Conservation (phyloP, 345 rosid genomes). For the Eutrema japonicum region DNA sequence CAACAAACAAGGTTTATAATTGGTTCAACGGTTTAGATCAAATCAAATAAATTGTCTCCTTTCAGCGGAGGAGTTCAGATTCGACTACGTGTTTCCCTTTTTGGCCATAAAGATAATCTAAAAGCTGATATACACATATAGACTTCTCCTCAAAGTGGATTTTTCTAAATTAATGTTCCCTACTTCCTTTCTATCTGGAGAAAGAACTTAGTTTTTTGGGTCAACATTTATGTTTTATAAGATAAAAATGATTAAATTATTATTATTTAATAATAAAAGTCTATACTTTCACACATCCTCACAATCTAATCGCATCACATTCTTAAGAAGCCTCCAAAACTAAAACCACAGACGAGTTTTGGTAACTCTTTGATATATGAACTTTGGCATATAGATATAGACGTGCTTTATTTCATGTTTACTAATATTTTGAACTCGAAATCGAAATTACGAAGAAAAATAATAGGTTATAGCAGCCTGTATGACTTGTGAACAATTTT, state of each 20-base stretch:
- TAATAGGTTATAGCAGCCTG: constrained; percentile 11
- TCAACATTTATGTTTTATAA: not conserved
- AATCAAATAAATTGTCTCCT: not conserved
- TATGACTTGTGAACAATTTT: constrained; percentile 6
- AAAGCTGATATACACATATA: not conserved
- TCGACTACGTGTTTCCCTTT: constrained; percentile 13
- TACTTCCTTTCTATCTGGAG: constrained; percentile 15
- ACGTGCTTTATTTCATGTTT: constrained; percentile 19
- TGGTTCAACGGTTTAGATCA: not conserved
- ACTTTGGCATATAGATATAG: too few species aligned
- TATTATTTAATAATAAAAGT: not conserved
- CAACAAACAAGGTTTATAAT: too few species aligned
- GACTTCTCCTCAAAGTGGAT: not conserved
- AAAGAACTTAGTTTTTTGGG: not conserved
- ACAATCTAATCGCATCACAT: constrained; percentile 17
- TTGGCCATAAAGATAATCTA: not conserved
- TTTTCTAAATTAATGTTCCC: not conserved
- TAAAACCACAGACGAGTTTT: not conserved
- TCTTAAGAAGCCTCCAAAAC: not conserved
- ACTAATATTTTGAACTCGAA: constrained; percentile 15
- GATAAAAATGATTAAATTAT: not conserved
- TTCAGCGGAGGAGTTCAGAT: not conserved
- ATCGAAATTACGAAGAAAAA: not conserved
- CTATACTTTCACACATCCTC: not conserved
- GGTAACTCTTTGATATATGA: not conserved